Evolutionary conservation across 345 rosid species (phyloP).

Genomic region (Lepidium didymum): DNA sequence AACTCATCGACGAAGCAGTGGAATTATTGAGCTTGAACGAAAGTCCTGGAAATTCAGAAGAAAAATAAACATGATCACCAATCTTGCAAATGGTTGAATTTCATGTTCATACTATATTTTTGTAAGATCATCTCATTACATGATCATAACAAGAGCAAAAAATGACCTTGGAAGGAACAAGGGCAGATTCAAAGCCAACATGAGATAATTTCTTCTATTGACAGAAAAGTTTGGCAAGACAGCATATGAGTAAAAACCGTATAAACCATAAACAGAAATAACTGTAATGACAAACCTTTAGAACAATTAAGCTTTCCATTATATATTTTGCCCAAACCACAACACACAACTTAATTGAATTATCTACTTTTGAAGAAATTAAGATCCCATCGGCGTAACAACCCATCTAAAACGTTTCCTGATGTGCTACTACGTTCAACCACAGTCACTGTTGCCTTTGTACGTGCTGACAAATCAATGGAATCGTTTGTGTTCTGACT

Average conservation of each 20-base stretch:
- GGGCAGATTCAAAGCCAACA: not conserved
- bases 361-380: constrained; percentile 54
- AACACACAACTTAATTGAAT: constrained; percentile 35
- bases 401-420: constrained; percentile 64
- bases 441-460: constrained; percentile 77
- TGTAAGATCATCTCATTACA: not conserved
- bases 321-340: constrained; percentile 22
- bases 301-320: constrained; percentile 5
- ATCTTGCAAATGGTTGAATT: not conserved
- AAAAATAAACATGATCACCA: not conserved
- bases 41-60: not conserved
- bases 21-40: constrained; percentile 17
- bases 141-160: not conserved
- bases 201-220: not conserved
- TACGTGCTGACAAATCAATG: constrained; percentile 53
- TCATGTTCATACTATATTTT: not conserved
- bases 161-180: not conserved
- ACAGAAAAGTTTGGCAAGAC: not conserved
- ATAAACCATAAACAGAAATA: not conserved
- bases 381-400: constrained; percentile 85
- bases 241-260: not conserved
- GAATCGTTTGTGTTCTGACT: constrained; percentile 33
- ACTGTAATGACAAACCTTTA: constrained; percentile 11
- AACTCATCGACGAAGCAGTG: constrained; percentile 55
- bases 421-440: constrained; percentile 58